Conservation (phyloP, 2,329 filamentous ascomycete genomes). For the Orbilia javanica region DNA sequence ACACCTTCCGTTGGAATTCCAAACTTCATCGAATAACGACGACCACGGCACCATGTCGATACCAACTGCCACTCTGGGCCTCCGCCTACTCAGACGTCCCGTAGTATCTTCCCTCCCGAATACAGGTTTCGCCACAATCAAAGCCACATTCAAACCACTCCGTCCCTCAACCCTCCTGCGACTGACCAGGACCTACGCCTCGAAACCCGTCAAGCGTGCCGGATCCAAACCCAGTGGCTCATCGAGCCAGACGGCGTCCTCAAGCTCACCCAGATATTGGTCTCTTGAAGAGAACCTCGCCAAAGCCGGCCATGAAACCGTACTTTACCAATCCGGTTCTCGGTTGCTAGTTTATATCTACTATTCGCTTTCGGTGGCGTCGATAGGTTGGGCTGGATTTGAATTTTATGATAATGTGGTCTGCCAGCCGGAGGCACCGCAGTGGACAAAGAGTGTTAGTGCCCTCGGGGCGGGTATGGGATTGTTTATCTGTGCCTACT, state of each 20-base stretch:
- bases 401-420: constrained; percentile 54
- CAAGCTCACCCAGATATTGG: constrained; percentile 25
- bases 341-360: constrained; percentile 45
- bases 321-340: constrained; percentile 51
- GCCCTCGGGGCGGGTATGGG: constrained; percentile 45
- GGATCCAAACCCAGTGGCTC: constrained; percentile 8
- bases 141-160: constrained; percentile 11
- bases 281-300: constrained; percentile 55
- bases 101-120: background rate
- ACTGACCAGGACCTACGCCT: constrained; percentile 41
- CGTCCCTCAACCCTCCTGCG: constrained; percentile 33
- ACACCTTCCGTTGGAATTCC: too few relatives aligned
- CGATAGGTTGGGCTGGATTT: constrained; percentile 29
- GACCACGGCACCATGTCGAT: constrained; percentile 29
- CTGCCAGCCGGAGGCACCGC: constrained; percentile 32
- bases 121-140: constrained; percentile 10
- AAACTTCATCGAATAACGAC: too few relatives aligned
- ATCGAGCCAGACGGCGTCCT: background rate
- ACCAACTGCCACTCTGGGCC: constrained; percentile 21
- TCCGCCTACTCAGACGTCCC: constrained; percentile 43
- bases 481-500: constrained; percentile 42
- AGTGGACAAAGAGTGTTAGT: constrained; percentile 40
- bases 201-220: constrained; percentile 37
- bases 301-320: constrained; percentile 50
- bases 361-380: constrained; percentile 40